Evolutionary conservation across 805 yeast genomes (phyloP).

Genomic region (Saccharomycopsis sp.): DNA sequence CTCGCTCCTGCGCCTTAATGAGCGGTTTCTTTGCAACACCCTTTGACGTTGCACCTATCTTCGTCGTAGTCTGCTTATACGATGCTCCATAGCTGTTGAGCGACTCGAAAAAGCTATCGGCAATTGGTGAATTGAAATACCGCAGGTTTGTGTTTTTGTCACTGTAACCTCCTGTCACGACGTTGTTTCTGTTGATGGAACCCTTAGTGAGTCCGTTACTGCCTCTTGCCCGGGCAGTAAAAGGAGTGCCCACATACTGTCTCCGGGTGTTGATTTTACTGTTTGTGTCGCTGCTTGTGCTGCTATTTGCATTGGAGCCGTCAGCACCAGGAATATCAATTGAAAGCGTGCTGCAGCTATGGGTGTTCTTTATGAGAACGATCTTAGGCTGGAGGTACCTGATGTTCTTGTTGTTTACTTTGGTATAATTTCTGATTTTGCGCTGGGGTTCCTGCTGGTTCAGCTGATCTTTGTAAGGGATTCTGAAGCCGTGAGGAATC

Average conservation of each 20-base stretch:
- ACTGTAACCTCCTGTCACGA: not conserved
- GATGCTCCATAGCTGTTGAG: not conserved
- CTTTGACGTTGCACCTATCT: not conserved
- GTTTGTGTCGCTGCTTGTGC: not conserved
- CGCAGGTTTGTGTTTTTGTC: not conserved
- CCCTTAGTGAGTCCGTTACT: too few relatives aligned
- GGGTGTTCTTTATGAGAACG: slow-evolving; percentile 1
- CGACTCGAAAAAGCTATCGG: not conserved
- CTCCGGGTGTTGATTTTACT: not conserved
- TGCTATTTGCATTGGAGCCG: not conserved
- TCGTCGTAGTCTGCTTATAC: not conserved
- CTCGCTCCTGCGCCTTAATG: not conserved
- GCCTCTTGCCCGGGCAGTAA: too few relatives aligned
- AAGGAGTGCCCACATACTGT: too few relatives aligned
- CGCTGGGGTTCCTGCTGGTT: not conserved
- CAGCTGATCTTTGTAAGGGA: not conserved
- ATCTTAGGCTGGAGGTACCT: not conserved
- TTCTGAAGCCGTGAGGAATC: not conserved
- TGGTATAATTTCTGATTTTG: not conserved
- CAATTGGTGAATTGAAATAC: not conserved
- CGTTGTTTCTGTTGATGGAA: not conserved
- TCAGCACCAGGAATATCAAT: not conserved
- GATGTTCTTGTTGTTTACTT: not conserved
- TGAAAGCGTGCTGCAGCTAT: not conserved
- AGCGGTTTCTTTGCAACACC: not conserved